These are phyloP conservation scores for Anisodus tanguticus DNA, from an alignment of 257 asterid species.

Conservation along the genomic window DNA sequence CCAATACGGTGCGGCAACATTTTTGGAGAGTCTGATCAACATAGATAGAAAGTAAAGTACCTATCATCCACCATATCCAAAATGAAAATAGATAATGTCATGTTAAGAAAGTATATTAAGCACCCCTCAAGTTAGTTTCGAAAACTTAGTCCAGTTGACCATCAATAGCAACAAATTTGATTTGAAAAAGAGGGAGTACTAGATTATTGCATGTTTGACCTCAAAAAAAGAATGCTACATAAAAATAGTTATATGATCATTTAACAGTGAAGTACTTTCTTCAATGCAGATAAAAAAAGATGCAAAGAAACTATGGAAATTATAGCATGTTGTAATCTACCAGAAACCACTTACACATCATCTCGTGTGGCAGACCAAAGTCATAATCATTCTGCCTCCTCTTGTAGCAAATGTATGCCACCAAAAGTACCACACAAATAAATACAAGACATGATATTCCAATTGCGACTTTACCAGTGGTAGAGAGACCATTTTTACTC, in stretches of 20 bases:
- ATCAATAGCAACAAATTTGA: not conserved
- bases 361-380: conserved; percentile 79
- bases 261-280: not conserved
- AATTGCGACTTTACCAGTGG: conserved; percentile 73
- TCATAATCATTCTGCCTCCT: conserved; percentile 76
- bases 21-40: not conserved
- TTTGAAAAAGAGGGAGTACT: not conserved
- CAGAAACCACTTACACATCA: conserved; percentile 62
- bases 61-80: not conserved
- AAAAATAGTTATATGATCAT: not conserved
- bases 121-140: not conserved
- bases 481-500: conserved; percentile 82
- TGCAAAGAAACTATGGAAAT: not conserved
- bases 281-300: not conserved
- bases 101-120: not conserved
- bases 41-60: not conserved
- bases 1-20: not conserved
- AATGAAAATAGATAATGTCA: not conserved
- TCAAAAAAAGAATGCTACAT: not conserved
- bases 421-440: conserved; percentile 47
- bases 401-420: conserved; percentile 54
- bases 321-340: conserved; percentile 14
- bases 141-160: not conserved
- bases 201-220: not conserved
- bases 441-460: conserved; percentile 61